Conservation (phyloP, 768 basidiomycete genomes). For the Phlegmacium glaucopus region DNA sequence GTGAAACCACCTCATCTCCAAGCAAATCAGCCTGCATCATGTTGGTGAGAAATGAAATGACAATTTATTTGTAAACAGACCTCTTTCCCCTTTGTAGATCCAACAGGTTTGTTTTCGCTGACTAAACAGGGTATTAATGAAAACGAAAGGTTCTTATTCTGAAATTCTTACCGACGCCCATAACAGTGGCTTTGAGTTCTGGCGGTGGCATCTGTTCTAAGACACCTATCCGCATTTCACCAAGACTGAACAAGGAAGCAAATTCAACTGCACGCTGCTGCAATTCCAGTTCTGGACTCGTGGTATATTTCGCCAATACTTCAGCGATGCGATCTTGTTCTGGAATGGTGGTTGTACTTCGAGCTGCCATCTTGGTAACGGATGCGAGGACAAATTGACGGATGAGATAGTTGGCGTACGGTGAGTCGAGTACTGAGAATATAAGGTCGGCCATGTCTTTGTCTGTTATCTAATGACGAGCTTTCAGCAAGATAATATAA, state of each 20-base stretch:
- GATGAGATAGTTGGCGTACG: conserved; percentile 87
- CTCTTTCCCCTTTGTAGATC: conserved; percentile 80
- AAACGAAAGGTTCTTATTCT: conserved; percentile 5
- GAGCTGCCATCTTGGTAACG: conserved; percentile 85
- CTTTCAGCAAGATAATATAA: not conserved
- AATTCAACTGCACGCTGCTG: conserved; percentile 98
- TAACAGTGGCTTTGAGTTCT: conserved; percentile 94
- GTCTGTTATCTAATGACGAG: conserved; percentile 59
- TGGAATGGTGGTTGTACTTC: conserved; percentile 57
- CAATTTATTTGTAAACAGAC: conserved; percentile 32
- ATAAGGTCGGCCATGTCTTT: conserved; percentile 84
- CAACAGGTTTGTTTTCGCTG: conserved; percentile 95
- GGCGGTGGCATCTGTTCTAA: conserved; percentile 99
- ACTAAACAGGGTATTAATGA: conserved; percentile 40
- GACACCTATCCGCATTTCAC: conserved; percentile 78
- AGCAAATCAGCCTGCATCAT: conserved; percentile 62
- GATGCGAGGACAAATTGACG: conserved; percentile 92
- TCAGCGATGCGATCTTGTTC: conserved; percentile 81
- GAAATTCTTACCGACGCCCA: conserved; percentile 71
- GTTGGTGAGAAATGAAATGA: conserved; percentile 8
- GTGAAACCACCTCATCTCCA: conserved; percentile 64
- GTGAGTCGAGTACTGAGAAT: conserved; percentile 84
- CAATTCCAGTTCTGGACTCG: conserved; percentile 88
- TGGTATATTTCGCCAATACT: conserved; percentile 76
- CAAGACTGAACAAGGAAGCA: conserved; percentile 75